Evolutionary conservation across 2,329 filamentous ascomycete species (phyloP), one percentile per base, ranked within the genome.

Genomic region (Xylariaceae sp.): DNA sequence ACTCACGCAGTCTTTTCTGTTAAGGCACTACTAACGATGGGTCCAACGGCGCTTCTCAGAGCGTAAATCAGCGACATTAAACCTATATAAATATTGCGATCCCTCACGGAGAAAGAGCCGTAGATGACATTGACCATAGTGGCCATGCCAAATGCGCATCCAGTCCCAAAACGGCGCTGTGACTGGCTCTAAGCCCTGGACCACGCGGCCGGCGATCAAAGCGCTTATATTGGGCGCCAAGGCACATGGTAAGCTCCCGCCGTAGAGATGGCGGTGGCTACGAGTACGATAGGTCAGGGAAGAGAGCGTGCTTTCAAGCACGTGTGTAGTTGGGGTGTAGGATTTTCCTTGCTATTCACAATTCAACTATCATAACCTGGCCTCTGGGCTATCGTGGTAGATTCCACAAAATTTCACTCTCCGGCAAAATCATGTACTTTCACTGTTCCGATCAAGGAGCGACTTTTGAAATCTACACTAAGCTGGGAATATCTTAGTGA

Each of bases 211-310:
- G 7, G 69, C 72, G 45, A 83, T 77, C 33, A 84, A 66, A 72
- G 74, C 76, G 11, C 61, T 64, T 64, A 85, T 76, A 29, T 68
- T 72, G 23, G 72, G 64, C 18, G 76, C 75, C 1, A 78, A 58
- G 0, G 76, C 81, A 46, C 77, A 77, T 1, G 83, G 48, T 16
- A 83, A 55, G 50, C 76, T 80, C 0, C 81, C 81, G 1, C 74
- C 58, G 62, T 82, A 80, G 67, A 84, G 3, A 82, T 69, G 21
- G 59, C 70, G 3, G 76, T 72, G 1, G 80, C 76, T 1, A 73
- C 61, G 1, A 84, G 65, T 3, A 84, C 58, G 24, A 83, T 73
- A 39, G 23, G 44, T 39, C 30, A 36, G 30, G 24, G 26, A 39
- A 20, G 43, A 47, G 43, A 47, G 43, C 21, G 7, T 9, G 43